These are phyloP conservation scores for Hondaea fermentalgiana DNA, from an alignment of 108 stramenopile species.

Conservation along the genomic window DNA sequence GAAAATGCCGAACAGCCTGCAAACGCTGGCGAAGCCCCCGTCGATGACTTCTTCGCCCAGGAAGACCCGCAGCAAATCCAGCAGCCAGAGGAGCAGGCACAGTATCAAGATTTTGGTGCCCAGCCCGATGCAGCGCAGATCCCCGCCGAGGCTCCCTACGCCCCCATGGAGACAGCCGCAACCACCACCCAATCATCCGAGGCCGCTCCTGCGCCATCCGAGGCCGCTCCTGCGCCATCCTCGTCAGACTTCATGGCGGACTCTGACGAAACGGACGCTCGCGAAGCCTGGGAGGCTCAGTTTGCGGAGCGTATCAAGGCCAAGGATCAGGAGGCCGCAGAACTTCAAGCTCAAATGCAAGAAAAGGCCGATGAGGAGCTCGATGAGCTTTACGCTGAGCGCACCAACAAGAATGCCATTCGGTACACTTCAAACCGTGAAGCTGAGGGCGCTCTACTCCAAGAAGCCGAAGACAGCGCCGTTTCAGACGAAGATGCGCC, in stretches of 20 bases:
- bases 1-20: too few relatives aligned
- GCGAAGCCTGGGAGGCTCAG: not conserved
- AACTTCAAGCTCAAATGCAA: not conserved
- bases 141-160: too few relatives aligned
- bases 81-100: not conserved
- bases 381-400: not conserved
- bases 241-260: not conserved
- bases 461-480: not conserved
- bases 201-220: not conserved
- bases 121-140: too few relatives aligned
- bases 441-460: not conserved
- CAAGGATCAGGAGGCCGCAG: not conserved
- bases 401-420: not conserved
- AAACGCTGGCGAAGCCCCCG: too few relatives aligned
- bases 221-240: not conserved
- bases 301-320: not conserved
- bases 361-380: conserved; percentile 11
- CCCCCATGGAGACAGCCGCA: not conserved
- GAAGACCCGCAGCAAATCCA: too few relatives aligned
- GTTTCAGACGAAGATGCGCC: not conserved
- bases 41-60: too few relatives aligned
- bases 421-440: not conserved
- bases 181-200: not conserved
- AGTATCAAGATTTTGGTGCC: not conserved
- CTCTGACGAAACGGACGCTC: not conserved